Conservation (phyloP, 345 rosid genomes). For the Erysimum cheiranthoides region DNA sequence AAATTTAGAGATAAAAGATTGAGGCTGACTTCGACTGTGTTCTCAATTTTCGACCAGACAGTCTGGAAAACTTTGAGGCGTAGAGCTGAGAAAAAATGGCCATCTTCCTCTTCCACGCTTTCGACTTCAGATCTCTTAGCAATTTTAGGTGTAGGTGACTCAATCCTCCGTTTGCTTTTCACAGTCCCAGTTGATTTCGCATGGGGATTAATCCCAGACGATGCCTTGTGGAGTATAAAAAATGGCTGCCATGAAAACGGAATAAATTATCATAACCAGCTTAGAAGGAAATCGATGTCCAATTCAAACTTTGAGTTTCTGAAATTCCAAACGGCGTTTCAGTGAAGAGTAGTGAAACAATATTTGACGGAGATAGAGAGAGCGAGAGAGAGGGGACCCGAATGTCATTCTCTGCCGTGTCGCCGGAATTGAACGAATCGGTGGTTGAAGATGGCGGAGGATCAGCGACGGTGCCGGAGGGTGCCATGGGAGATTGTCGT, state of each 20-base stretch:
- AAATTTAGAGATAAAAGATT: background rate
- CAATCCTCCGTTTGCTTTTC: slow-evolving; percentile 61
- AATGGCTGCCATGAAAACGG: slow-evolving; percentile 59
- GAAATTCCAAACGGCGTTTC: background rate
- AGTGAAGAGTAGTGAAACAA: slow-evolving; percentile 7
- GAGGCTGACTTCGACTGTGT: slow-evolving; percentile 56
- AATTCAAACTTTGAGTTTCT: background rate
- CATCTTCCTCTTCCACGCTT: slow-evolving; percentile 43
- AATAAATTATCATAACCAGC: background rate
- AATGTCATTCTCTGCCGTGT: slow-evolving; percentile 52
- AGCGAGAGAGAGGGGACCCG: slow-evolving; percentile 49
- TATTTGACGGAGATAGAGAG: slow-evolving; percentile 10
- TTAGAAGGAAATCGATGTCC: background rate
- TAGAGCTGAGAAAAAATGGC: slow-evolving; percentile 33
- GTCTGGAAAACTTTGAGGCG: slow-evolving; percentile 63
- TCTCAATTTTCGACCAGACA: slow-evolving; percentile 75
- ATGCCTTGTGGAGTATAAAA: slow-evolving; percentile 64
- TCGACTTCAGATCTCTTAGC: slow-evolving; percentile 42
- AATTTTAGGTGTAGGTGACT: slow-evolving; percentile 51
- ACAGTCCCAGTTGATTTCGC: slow-evolving; percentile 47
- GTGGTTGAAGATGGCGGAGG: slow-evolving; percentile 42
- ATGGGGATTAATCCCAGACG: slow-evolving; percentile 49
- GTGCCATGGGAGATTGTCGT: slow-evolving; percentile 48
- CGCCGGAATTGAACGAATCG: slow-evolving; percentile 41
- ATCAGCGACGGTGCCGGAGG: slow-evolving; percentile 45